Base-by-base conservation (phyloP, 805 yeast genomes). In the Myxozyma geophila region DNA sequence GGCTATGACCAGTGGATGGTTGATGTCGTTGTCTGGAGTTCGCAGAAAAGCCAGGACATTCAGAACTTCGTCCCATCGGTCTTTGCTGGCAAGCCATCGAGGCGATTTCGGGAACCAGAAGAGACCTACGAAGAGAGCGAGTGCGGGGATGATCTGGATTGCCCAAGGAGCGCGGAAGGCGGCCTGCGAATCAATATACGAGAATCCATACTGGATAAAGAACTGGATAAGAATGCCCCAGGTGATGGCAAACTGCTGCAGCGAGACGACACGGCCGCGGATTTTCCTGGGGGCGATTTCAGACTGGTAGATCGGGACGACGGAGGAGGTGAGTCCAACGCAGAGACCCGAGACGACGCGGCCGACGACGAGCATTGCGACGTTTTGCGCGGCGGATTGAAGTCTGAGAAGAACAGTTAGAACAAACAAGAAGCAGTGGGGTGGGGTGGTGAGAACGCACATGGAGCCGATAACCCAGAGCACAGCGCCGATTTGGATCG, bases 121-220 rank as follows among this genome's bases (percentile, higher is more conserved):
- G 68, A 84, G 66, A 72, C 83, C 79, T 68, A 82, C 33, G 67
- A 79, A 69, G 74, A 83, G 63, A 66, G 87, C 41, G 69, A 81
- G 35, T 68, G 81, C 78, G 73, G 91, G 79, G 72, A 86, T 62
- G 71, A 81, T 74, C 77, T 83, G 80, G 77, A 88, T 49, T 69
- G 84, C 78, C 89, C 92, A 80, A 63, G 85, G 88, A 28, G 83
- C 73, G 70, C 92, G 81, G 82, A 88, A 88, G 53, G 89, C 81
- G 46, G 79, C n/a, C 78, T 78, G 21, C 73, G 70, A 35, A 81
- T 74, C 60, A 71, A 77, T 6, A 79, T 79, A 73, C 80, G 84
- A 61, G 75, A 79, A 62, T 33, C 78, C 80, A 58, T 76, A 77
- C 47, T 77, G 77, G 54, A 77, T 73, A 69, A 74, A 75, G 44